A percentile compares a stretch with the other conserved stretches of the same genome.
phyloP scores from a whole-genome alignment of 805 yeast species.

The Candida ipomoeae region DNA sequence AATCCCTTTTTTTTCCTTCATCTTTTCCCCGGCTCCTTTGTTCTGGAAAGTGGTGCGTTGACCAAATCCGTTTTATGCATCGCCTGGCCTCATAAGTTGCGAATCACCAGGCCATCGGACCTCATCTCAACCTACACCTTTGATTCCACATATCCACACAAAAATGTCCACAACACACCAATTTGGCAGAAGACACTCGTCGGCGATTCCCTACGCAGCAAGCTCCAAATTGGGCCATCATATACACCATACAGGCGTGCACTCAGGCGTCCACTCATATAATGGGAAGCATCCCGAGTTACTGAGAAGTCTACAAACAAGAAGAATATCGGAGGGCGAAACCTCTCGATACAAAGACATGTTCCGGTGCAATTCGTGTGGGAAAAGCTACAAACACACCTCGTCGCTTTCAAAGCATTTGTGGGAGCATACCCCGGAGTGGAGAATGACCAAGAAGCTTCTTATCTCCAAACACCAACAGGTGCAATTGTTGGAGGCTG shows the following conservation, averaged over 20 bases:
- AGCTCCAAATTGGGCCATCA: slow-evolving; percentile 14
- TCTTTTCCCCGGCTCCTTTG: background rate
- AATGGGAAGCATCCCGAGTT: slow-evolving; percentile 5
- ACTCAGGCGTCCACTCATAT: slow-evolving; percentile 3
- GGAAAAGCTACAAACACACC: slow-evolving; percentile 86
- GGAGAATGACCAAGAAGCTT: slow-evolving; percentile 81
- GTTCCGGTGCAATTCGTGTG: slow-evolving; percentile 84
- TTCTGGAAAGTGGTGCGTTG: background rate
- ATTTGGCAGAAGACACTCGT: slow-evolving; percentile 17
- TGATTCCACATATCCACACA: background rate
- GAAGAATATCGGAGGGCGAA: slow-evolving; percentile 83
- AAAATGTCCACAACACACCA: slow-evolving; percentile 11
- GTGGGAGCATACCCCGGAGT: slow-evolving; percentile 94
- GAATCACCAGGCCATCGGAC: slow-evolving; percentile 1
- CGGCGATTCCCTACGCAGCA: slow-evolving; percentile 16
- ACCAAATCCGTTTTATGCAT: background rate
- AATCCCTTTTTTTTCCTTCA: background rate
- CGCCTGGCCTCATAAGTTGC: background rate
- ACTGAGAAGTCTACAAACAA: slow-evolving; percentile 16
- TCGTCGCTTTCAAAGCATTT: slow-evolving; percentile 83
- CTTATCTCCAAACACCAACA: slow-evolving; percentile 85
- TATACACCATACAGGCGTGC: slow-evolving; percentile 9
- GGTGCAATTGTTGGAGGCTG: slow-evolving; percentile 76
- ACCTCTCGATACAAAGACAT: slow-evolving; percentile 81
- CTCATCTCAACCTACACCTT: slow-evolving; percentile 3